These are phyloP conservation scores for Fusarium oligoseptatum DNA, from an alignment of 2,329 filamentous ascomycete species.

Conservation along the genomic window DNA sequence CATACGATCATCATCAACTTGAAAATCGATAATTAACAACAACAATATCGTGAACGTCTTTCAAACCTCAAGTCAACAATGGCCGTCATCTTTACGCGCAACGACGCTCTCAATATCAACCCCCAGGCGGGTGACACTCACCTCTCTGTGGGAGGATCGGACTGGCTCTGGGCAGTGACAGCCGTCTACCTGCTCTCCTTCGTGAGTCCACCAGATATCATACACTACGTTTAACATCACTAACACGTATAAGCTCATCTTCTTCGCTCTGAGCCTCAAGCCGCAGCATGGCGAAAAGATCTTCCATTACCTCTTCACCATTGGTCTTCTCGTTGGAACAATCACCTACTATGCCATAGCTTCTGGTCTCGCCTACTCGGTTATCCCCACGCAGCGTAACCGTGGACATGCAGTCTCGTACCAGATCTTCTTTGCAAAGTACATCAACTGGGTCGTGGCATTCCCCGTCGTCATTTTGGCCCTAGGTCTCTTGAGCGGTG, in stretches of 20 bases:
- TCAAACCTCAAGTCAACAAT: conserved; percentile 39
- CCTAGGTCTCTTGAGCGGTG: conserved; percentile 63
- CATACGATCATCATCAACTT: not conserved
- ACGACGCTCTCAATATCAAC: conserved; percentile 63
- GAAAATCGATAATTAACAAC: not conserved
- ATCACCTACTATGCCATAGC: conserved; percentile 67
- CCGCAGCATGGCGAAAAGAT: conserved; percentile 63
- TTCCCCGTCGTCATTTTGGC: conserved; percentile 62
- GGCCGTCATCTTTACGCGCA: conserved; percentile 52
- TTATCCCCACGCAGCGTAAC: conserved; percentile 51
- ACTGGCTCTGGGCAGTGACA: conserved; percentile 69
- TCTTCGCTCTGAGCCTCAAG: conserved; percentile 57
- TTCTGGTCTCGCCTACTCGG: conserved; percentile 62
- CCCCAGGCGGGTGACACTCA: conserved; percentile 56
- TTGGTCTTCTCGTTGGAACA: conserved; percentile 62
- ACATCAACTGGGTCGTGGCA: conserved; percentile 66
- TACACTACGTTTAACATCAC: not conserved
- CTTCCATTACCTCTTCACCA: conserved; percentile 68
- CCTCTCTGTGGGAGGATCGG: conserved; percentile 61
- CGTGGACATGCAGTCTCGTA: conserved; percentile 47
- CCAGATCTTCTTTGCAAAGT: conserved; percentile 69
- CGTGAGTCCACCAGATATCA: conserved; percentile 49
- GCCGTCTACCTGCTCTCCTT: conserved; percentile 63
- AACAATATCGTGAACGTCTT: not conserved
- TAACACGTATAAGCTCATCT: conserved; percentile 52